Evolutionary conservation across 192 early-diverging fungal species (phyloP).

Genomic region (Coemansia sp.): DNA sequence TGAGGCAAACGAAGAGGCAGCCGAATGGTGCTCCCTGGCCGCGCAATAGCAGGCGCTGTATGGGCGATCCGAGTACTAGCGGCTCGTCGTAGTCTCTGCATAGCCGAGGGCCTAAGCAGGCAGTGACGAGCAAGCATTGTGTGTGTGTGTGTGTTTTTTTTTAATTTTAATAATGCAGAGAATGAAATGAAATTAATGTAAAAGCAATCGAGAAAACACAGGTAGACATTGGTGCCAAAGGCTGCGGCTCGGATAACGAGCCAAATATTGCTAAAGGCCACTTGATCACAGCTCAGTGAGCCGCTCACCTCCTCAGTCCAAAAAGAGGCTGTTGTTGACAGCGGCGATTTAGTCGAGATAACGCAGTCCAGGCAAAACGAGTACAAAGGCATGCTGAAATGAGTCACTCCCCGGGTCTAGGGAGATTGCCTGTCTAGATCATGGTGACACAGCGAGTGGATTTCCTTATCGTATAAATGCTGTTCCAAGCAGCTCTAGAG

Average conservation of each 20-base stretch:
- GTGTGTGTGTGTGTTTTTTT: no score
- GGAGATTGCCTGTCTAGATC: not conserved
- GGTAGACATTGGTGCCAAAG: no score
- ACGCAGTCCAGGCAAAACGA: not conserved
- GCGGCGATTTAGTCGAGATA: conserved; percentile 2
- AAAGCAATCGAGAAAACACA: no score
- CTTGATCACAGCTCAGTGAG: not conserved
- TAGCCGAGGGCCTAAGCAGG: not conserved
- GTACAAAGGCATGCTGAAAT: not conserved
- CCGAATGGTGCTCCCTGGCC: not conserved
- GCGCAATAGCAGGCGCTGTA: not conserved
- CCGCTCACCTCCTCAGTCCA: not conserved
- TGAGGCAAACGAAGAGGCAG: not conserved
- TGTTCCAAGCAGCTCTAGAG: not conserved
- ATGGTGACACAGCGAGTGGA: not conserved
- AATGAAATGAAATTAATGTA: no score
- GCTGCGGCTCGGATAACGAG: not conserved
- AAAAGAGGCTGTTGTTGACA: not conserved
- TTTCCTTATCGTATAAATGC: conserved; percentile 5
- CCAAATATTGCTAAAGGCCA: not conserved
- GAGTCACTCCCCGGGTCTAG: not conserved
- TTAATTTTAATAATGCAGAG: no score
- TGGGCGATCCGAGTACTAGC: not conserved
- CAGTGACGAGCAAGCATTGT: conserved; percentile 5
- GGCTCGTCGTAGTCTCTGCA: not conserved